Base-by-base conservation (phyloP, 768 basidiomycete species). In the Trametes cubensis region DNA sequence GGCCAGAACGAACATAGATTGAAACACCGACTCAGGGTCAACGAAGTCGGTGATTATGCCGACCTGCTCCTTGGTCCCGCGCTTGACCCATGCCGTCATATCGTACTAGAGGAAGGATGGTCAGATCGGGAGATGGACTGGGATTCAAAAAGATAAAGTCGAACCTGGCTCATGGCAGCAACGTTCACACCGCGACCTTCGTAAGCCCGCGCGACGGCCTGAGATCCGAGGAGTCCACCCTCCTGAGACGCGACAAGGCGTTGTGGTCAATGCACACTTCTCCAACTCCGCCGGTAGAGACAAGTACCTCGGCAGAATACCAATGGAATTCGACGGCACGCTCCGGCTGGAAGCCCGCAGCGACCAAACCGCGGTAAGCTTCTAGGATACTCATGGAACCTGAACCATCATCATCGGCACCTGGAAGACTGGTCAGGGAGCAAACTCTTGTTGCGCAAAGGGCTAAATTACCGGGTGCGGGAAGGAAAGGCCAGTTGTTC, bases 11-110 rank as follows among this genome's bases (percentile, higher is more conserved):
- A 47, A 45, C 15, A 23, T 53, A 51, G 30, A 42, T 41, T 62
- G 49, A 58, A 58, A 58, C 56, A 62, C 69, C 48, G 46, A 68
- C 65, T 62, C 61, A 42, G 56, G 41, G 44, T 96, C 89, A 20
- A 89, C 88, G 69, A 79, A 94, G 75, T 97, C 95, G 42, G 84
- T 87, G 70, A 96, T 92, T 54, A 96, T 82, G 46, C 90, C 90
- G 62, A 95, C 88, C 78, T 68, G 78, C 70, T 80, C 80, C 79
- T 84, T 71, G 14, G 81, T 81, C 14, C 82, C 83, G 58, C 72
- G 70, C 83, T 94, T 94, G 63, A 96, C 91, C 94, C 94, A 97
- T 58, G 92, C 92, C 21, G 92, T 94, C 92, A 94, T 94, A 72
- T 94, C 92, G 70, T 89, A 91, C 90, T 92, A 67, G 52, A 50